Evolutionary conservation across 306 rosid genomes (phyloP), one percentile per base, ranked within the genome.

Genomic region (Quercus parvula): DNA sequence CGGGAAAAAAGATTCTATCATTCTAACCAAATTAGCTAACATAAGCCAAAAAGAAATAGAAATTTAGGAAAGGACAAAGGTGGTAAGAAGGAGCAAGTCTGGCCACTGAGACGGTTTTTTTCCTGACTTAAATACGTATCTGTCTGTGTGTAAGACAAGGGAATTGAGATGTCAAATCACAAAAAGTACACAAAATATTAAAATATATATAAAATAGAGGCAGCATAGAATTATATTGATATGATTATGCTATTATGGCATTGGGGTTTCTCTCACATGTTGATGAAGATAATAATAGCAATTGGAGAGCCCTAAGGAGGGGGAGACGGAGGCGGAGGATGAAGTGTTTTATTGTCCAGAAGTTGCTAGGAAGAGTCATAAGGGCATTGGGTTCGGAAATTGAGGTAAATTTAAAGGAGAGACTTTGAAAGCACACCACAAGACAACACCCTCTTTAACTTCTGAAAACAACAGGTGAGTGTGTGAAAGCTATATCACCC

Each of bases 401-500:
- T 89, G 87, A 88, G 87, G 92, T 61, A 87, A 83, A 55, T 54
- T 79, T 68, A 35, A 69, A 68, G 19, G 22, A 46, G 31, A 81
- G 46, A 78, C 62, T 76, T 63, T 31, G 79, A 75, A 81, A 83
- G 70, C 89, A 82, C 87, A 88, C 81, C 88, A 75, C 80, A 85
- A 87, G 93, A 92, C 94, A 91, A 90, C 81, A 88, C 57, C 81
- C 89, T 91, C 97, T 94, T 93, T 78, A 88, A 85, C 80, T 88
- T 85, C 51, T 88, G 91, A 88, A 85, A 85, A 83, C 83, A 88
- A 88, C 91, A 85, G 97, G 88, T 89, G 94, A 91, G 95, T 79
- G 91, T 92, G 90, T 88, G 96, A 92, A 92, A 92, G 97, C 98
- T 86, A 94, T 91, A 89, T 90, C 97, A 91, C 95, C 87, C 80